phyloP scores from a whole-genome alignment of 441 rosid genomes.

The Erodium chrysanthum region DNA sequence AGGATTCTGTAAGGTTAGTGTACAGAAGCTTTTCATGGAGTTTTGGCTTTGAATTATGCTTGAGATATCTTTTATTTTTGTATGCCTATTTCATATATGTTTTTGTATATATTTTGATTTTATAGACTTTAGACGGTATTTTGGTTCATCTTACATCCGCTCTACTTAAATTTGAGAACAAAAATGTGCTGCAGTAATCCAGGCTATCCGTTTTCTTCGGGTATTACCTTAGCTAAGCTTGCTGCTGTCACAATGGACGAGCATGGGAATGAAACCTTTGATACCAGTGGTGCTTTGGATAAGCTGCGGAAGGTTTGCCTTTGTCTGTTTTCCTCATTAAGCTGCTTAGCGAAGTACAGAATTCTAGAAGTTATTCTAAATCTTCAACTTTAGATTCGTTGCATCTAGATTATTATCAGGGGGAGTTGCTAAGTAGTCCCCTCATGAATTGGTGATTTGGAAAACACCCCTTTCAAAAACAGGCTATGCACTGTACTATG shows the following conservation, averaged over 20 bases:
- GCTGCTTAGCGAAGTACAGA: neutral
- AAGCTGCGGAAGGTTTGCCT: conserved; percentile 73
- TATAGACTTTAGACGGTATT: neutral
- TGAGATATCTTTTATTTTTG: conserved; percentile 1
- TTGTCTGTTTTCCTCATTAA: conserved; percentile 17
- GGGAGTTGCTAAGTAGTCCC: neutral
- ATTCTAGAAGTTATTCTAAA: neutral
- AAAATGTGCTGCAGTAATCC: conserved; percentile 46
- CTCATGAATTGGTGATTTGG: too few species aligned
- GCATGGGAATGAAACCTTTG: conserved; percentile 93
- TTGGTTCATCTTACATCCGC: conserved; percentile 8
- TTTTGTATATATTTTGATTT: too few species aligned
- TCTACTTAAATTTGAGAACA: conserved; percentile 23
- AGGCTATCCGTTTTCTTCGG: conserved; percentile 82
- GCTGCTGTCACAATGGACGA: conserved; percentile 99
- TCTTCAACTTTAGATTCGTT: neutral
- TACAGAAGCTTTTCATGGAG: conserved; percentile 16
- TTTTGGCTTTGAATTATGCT: conserved; percentile 13
- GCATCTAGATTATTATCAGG: neutral
- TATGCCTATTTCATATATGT: neutral
- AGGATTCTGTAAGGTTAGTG: conserved; percentile 77
- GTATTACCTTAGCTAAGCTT: conserved; percentile 87
- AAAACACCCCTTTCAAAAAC: too few species aligned
- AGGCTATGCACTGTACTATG: too few species aligned
- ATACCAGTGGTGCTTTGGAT: conserved; percentile 95